Base-by-base conservation (phyloP, 2,329 filamentous ascomycete species). In the Diaporthe sp. region DNA sequence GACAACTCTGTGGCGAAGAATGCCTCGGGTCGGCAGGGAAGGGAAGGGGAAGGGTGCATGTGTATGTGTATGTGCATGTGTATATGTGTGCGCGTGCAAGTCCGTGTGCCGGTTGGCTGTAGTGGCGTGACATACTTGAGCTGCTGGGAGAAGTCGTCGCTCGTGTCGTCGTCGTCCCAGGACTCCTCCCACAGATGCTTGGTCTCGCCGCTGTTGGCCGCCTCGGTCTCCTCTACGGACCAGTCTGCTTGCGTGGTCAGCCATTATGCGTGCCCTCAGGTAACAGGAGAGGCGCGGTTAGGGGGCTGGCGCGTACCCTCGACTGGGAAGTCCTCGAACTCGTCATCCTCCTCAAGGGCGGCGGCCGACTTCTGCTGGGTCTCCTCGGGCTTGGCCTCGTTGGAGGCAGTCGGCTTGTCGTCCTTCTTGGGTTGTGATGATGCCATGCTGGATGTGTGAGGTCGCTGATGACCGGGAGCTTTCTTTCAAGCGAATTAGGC, bases 141-240 rank as follows among this genome's bases (percentile, higher is more conserved):
- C 87, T 98, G 96, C 81, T 94, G 91, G 17, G 95, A 97, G 84
- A 99, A 99, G 82, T 99, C 97, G 83, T 99, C 97, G 80, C 90
- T 97, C 78, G 95, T 97, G 85, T 98, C 97, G 83, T 98, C 96
- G 82, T 99, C 97, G 82, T 99, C 97, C 97, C 97, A 99, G 89
- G 95, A 98, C 89, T 99, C 97, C 86, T 99, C 97, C 97, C 97
- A 99, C 72, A 99, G 88, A 86, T 98, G 96, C 83, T 90, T 86
- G 77, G 87, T 89, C 81, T 92, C 92, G 79, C 87, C 91, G 76
- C 89, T 91, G 80, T 90, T 89, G 74, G 93, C 94, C 73, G 92
- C 93, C 82, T 98, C 95, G 76, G 95, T 95, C 82, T 98, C 96
- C 82, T 98, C 95, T 84, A 95, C 92, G 71, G 92, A 89, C 97